phyloP scores from a whole-genome alignment of 352 stramenopile genomes.

The Aphanomyces euteiches region DNA sequence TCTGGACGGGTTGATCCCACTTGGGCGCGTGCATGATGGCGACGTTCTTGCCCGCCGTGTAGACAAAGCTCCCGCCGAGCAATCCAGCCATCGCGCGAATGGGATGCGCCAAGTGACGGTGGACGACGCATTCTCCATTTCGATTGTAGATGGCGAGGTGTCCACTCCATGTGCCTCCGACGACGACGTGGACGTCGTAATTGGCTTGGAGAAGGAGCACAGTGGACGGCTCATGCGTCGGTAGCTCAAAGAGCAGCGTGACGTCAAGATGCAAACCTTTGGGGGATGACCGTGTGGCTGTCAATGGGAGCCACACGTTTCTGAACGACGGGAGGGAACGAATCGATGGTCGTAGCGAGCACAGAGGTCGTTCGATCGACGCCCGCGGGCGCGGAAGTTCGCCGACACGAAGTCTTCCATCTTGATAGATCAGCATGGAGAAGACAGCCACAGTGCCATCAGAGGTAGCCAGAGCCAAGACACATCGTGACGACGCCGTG shows the following conservation, averaged over 20 bases:
- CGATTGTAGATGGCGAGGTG: neutral
- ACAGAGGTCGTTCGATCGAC: neutral
- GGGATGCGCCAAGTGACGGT: neutral
- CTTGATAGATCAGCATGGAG: constrained; percentile 18
- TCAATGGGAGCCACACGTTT: neutral
- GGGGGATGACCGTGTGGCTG: neutral
- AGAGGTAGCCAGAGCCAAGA: neutral
- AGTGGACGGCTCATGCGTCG: neutral
- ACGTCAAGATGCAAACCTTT: constrained; percentile 14
- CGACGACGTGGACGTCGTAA: constrained; percentile 25
- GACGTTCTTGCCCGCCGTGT: neutral
- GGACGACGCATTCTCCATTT: neutral
- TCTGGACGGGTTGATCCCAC: neutral
- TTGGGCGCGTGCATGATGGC: neutral
- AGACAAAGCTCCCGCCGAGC: neutral
- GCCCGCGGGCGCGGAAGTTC: neutral
- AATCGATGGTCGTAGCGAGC: neutral
- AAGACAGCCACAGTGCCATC: constrained; percentile 12
- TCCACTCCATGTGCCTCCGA: neutral
- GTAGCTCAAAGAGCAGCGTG: neutral
- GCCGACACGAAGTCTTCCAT: constrained; percentile 15
- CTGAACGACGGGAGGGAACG: neutral
- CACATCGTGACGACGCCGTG: neutral
- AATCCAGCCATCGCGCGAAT: constrained; percentile 3
- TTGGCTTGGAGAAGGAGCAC: constrained; percentile 15